Evolutionary conservation across 768 basidiomycete genomes (phyloP).

Genomic region (Coprinopsis cinerea): DNA sequence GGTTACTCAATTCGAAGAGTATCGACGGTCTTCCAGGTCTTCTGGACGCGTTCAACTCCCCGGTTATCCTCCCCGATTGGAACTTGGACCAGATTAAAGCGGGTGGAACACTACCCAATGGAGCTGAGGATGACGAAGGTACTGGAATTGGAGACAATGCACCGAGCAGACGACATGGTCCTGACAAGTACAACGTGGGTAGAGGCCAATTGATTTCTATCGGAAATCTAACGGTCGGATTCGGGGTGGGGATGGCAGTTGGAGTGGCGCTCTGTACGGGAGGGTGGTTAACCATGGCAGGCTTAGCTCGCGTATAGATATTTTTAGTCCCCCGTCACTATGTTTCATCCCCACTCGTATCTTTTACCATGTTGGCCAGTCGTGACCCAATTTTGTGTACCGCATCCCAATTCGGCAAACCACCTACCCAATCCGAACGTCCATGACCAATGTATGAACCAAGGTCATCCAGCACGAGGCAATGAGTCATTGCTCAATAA

Average conservation of each 20-base stretch:
- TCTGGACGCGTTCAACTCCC: constrained; percentile 19
- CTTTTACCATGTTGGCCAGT: too few relatives aligned
- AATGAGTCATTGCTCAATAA: too few relatives aligned
- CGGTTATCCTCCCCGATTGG: neutral
- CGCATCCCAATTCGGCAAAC: too few relatives aligned
- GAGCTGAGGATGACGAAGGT: neutral
- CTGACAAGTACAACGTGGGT: neutral
- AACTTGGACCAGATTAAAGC: neutral
- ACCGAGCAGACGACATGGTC: neutral
- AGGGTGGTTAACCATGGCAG: too few relatives aligned
- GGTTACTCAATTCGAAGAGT: constrained; percentile 28
- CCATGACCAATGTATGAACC: too few relatives aligned
- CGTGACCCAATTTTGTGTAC: too few relatives aligned
- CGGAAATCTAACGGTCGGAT: neutral
- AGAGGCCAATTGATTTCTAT: neutral
- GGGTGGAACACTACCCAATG: neutral
- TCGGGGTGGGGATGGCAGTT: constrained; percentile 1
- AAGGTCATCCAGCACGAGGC: too few relatives aligned
- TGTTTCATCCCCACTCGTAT: too few relatives aligned
- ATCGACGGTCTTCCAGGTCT: constrained; percentile 49
- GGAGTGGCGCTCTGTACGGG: neutral
- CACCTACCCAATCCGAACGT: too few relatives aligned
- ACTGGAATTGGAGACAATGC: neutral
- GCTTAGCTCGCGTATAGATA: too few relatives aligned
- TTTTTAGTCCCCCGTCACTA: too few relatives aligned